These are phyloP conservation scores for Rutstroemia sp. DNA, from an alignment of 2,329 filamentous ascomycete genomes.

Conservation along the genomic window DNA sequence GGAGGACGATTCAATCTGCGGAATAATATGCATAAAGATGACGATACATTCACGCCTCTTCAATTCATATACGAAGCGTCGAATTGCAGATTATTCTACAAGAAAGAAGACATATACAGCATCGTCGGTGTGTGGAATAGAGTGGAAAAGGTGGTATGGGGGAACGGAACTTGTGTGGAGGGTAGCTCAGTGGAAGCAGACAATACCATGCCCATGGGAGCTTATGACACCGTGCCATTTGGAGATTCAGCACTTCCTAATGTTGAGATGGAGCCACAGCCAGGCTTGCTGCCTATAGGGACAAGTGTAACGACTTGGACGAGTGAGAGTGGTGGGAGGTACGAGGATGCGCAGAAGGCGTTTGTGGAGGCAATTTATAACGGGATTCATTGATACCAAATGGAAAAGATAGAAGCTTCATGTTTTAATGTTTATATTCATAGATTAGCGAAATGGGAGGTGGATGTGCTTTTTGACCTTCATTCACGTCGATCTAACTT, in stretches of 20 bases:
- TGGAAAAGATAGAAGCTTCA: too few relatives aligned
- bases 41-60: conserved; percentile 32
- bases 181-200: conserved; percentile 8
- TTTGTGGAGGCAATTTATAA: conserved; percentile 6
- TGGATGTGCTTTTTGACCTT: too few relatives aligned
- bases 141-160: conserved; percentile 34
- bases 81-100: conserved; percentile 54
- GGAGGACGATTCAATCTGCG: conserved; percentile 21
- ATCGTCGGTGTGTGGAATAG: conserved; percentile 43
- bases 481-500: too few relatives aligned
- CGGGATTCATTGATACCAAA: neutral
- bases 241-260: neutral
- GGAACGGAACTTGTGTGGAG: conserved; percentile 31
- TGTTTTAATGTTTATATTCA: too few relatives aligned
- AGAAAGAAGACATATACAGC: conserved; percentile 32
- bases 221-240: conserved; percentile 5
- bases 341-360: conserved; percentile 3
- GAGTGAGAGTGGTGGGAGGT: conserved; percentile 1
- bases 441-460: too few relatives aligned
- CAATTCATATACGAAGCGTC: conserved; percentile 56
- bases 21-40: conserved; percentile 26
- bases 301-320: neutral
- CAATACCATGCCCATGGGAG: neutral
- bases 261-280: neutral
- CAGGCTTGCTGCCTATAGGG: neutral